phyloP scores from a whole-genome alignment of 2,329 filamentous ascomycete species.

The Emydomyces testavorans region DNA sequence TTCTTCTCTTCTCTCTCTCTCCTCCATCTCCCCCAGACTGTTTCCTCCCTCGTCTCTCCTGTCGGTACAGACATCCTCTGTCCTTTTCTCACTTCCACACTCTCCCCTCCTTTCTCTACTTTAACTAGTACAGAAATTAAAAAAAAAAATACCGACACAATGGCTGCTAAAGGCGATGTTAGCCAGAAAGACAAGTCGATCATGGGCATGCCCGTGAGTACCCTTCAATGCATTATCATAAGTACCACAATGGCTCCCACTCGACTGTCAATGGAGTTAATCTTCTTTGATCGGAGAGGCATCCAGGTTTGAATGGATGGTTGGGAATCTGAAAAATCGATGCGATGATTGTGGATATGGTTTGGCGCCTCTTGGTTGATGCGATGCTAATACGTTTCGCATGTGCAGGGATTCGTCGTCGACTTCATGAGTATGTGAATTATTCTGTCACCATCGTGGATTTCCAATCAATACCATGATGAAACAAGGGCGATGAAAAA shows the following conservation, averaged over 20 bases:
- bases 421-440: slow-evolving; percentile 92
- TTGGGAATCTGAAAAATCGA: slow-evolving; percentile 10
- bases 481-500: not conserved
- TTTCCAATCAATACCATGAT: not conserved
- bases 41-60: slow-evolving; percentile 24
- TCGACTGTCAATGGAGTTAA: not conserved
- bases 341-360: slow-evolving; percentile 12
- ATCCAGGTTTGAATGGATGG: slow-evolving; percentile 6
- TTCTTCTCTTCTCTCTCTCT: slow-evolving; percentile 25
- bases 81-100: slow-evolving; percentile 25
- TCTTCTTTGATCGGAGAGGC: too few species aligned
- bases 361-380: slow-evolving; percentile 10
- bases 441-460: not conserved
- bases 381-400: slow-evolving; percentile 25
- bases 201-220: slow-evolving; percentile 43
- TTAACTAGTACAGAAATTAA: slow-evolving; percentile 16
- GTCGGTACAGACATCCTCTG: slow-evolving; percentile 21
- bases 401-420: slow-evolving; percentile 70
- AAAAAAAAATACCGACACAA: slow-evolving; percentile 27
- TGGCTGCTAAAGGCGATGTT: slow-evolving; percentile 36
- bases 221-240: slow-evolving; percentile 2
- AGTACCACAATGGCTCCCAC: not conserved
- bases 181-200: slow-evolving; percentile 38
- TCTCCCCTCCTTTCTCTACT: slow-evolving; percentile 28
- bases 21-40: slow-evolving; percentile 24